Evolutionary conservation across 164 flowering plant genomes (phyloP), one percentile per base, ranked within the genome.

Genomic region (Kingdonia uniflora): DNA sequence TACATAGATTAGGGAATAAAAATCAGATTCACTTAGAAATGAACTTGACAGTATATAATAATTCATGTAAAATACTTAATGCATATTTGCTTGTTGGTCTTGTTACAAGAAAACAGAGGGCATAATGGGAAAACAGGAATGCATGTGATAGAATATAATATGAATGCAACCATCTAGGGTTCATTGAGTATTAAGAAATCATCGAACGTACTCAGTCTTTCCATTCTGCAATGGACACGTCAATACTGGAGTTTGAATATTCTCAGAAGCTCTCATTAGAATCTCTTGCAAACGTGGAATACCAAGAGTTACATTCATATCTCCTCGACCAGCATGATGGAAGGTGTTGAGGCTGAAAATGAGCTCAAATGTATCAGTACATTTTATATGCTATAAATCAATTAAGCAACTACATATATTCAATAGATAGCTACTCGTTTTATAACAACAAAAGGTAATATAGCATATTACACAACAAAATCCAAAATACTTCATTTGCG

Each of bases 311-410:
- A 94, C 99, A 71, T 94, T 94, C 87, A 79, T 71, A 60, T 87
- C 99, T 52, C 97, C 97, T 54, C 83, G 84, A 5, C 99, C 99
- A 54, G 99, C 99, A 67, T 76, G 83, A 76, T 94, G 99, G 66
- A 94, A 94, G 41, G 97, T 94, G 65, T 94, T 94, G 65, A 94
- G 73, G 52, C 99, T 92, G 85, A 64, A 59, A 71, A 29, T 4
- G 35, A 29, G 35, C 8, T 3, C 4, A 29, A 29, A 29, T 29
- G 4, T 3, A 29, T 29, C 8, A 29, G 35, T 3, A 29, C 35
- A 3, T 29, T 4, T 29, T 29, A 29, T 29, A 29, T 29, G 35
- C 35, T 3, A 4, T 29, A 29, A 29, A 29, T 29, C 4, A 29
- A 3, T 29, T 29, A 29, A n/a, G n/a, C n/a, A n/a, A n/a, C n/a